Conservation (phyloP, 176 grass and related monocot species). For the Ananas comosus region DNA sequence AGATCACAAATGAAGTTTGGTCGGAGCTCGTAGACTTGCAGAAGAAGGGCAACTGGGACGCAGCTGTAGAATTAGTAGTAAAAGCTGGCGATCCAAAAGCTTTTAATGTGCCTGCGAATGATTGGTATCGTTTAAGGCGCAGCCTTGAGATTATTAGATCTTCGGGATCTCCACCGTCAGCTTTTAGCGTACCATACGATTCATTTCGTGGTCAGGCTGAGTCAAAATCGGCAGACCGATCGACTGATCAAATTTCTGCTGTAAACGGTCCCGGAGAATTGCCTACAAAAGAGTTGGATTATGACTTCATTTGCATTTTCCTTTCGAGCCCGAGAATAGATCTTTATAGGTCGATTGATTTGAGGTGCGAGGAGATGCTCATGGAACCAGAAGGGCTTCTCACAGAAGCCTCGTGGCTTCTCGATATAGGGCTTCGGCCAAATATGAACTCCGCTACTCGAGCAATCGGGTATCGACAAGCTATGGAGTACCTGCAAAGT, state of each 20-base stretch:
- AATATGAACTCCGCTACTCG: constrained; percentile 50
- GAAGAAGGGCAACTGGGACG: constrained; percentile 42
- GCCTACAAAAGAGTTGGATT: constrained; percentile 35
- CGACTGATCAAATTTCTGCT: constrained; percentile 6
- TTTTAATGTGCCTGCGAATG: constrained; percentile 34
- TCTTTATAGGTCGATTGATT: constrained; percentile 55
- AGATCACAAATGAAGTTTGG: constrained; percentile 25
- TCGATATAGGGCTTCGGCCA: constrained; percentile 55
- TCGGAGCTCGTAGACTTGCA: constrained; percentile 44
- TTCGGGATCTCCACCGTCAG: constrained; percentile 47
- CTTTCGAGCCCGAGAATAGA: constrained; percentile 35
- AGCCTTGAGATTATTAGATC: constrained; percentile 66
- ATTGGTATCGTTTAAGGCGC: constrained; percentile 57
- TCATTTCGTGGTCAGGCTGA: constrained; percentile 26
- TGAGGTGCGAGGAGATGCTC: constrained; percentile 81
- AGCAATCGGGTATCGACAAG: constrained; percentile 73
- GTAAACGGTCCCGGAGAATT: neutral
- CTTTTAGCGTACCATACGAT: constrained; percentile 51
- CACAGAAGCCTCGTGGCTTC: constrained; percentile 70
- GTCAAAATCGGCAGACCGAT: neutral
- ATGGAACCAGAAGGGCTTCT: constrained; percentile 55
- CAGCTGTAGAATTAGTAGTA: constrained; percentile 55
- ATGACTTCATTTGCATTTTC: constrained; percentile 63
- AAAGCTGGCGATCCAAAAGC: constrained; percentile 57
- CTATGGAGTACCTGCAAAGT: constrained; percentile 65